A percentile compares a stretch with the other conserved stretches of the same genome.
phyloP scores from a whole-genome alignment of 75 land plant species.

The Chamaecyparis obtusa region DNA sequence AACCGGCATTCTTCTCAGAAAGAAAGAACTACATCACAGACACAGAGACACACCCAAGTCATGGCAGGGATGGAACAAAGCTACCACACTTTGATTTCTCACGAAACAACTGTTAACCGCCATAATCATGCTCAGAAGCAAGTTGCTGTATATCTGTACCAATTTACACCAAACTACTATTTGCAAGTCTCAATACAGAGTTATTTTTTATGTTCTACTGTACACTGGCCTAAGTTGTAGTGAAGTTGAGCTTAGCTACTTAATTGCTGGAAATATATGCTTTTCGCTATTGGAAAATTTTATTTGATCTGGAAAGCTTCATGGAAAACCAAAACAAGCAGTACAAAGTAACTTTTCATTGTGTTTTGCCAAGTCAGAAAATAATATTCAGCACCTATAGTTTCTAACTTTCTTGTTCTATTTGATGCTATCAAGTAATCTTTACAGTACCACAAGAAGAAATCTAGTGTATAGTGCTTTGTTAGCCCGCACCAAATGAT shows the following conservation, averaged over 20 bases:
- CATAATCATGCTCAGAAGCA: neutral
- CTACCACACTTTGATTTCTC: neutral
- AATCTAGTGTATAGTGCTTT: neutral
- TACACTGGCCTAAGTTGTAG: neutral
- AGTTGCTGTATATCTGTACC: neutral
- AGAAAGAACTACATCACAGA: neutral
- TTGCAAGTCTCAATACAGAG: neutral
- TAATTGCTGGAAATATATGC: neutral
- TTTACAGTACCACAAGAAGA: neutral
- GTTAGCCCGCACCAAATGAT: neutral
- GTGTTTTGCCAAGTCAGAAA: too few relatives aligned
- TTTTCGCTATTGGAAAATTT: too few relatives aligned
- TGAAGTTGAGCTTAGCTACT: neutral
- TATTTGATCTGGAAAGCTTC: neutral
- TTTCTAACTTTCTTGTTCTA: neutral
- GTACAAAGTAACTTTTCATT: neutral
- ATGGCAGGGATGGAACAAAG: neutral
- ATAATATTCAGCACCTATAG: neutral
- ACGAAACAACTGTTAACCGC: neutral
- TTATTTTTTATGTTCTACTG: neutral
- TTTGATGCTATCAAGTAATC: neutral
- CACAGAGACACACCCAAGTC: neutral
- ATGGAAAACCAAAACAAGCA: too few relatives aligned
- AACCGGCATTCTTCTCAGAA: neutral
- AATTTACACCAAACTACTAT: neutral